Evolutionary conservation across 805 yeast genomes (phyloP).

Genomic region (Maudiozyma bulderi): DNA sequence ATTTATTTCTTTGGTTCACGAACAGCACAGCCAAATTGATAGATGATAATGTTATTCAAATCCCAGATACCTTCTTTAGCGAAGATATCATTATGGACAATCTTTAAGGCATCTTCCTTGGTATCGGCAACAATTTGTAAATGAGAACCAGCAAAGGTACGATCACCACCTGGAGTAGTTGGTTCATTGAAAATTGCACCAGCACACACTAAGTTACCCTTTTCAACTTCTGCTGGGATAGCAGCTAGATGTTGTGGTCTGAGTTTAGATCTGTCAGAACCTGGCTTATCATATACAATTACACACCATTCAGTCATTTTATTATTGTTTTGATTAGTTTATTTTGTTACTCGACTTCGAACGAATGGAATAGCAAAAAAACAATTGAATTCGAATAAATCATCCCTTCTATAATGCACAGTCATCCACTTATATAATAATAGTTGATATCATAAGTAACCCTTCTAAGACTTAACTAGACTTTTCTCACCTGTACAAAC

Average conservation of each 20-base stretch:
- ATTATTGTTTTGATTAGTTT: neutral
- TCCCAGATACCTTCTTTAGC: slow-evolving; percentile 70
- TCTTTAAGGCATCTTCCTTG: slow-evolving; percentile 54
- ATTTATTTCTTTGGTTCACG: slow-evolving; percentile 31
- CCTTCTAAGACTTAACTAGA: too few relatives aligned
- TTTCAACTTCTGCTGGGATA: slow-evolving; percentile 35
- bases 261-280: slow-evolving; percentile 42
- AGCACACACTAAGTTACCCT: slow-evolving; percentile 38
- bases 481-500: too few relatives aligned
- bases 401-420: too few relatives aligned
- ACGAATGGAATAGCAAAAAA: too few relatives aligned
- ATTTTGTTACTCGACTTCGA: neutral
- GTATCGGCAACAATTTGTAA: slow-evolving; percentile 55
- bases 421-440: too few relatives aligned
- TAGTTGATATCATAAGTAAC: too few relatives aligned
- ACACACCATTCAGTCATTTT: slow-evolving; percentile 57
- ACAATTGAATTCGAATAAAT: too few relatives aligned
- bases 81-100: slow-evolving; percentile 56
- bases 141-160: slow-evolving; percentile 58
- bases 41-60: slow-evolving; percentile 46
- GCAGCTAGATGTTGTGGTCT: slow-evolving; percentile 46
- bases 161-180: slow-evolving; percentile 32
- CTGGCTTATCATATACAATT: slow-evolving; percentile 60
- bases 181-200: slow-evolving; percentile 45
- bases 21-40: slow-evolving; percentile 43